Base-by-base conservation (phyloP, 108 stramenopile species). In the Mediolabrus comicus region DNA sequence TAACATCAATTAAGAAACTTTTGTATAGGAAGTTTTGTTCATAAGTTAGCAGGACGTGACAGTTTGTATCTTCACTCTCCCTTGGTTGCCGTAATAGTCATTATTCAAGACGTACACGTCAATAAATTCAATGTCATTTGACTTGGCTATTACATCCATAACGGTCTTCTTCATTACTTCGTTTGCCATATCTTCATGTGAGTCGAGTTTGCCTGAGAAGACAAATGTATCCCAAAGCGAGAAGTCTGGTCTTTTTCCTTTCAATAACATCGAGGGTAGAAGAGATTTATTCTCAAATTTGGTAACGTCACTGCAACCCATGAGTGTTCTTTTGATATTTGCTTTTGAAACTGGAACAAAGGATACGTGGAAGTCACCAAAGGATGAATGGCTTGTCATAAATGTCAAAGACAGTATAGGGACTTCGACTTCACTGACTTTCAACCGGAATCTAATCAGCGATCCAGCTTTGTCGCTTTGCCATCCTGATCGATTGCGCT, bases 401-500 rank as follows among this genome's bases (percentile, higher is more conserved):
- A 61, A 70, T 32, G 60, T 62, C 17, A 70, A 10, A 7, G 69
- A 70, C 2, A 70, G 25, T 4, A 49, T 70, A 29, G 69, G 69
- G 0, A 33, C 30, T n/a, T n/a, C n/a, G n/a, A n/a, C n/a, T 11
- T 22, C 60, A 53, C 16, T 61, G 7, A 70, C 35, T 14, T 54
- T 70, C 3, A 70, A 19, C 26, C 69, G 58, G 36, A 70, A 70
- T 34, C 52, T 24, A 27, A 70, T 66, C 8, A 72, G 29, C 27
- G 65, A 67, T 22, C 71, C 71, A 16, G 24, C 38, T 67, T 34
- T 26, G 38, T 72, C 71, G 5, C 60, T 62, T 67, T 72, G 71
- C 71, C 71, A 72, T 28, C 71, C 71, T 12, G 71, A 72, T 58
- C 71, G 55, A 12, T 58, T 66, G 2, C 71, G 53, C 19, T 57